Evolutionary conservation across 805 yeast species (phyloP), one percentile per base, ranked within the genome.

Genomic region (Suhomyces faveliae): DNA sequence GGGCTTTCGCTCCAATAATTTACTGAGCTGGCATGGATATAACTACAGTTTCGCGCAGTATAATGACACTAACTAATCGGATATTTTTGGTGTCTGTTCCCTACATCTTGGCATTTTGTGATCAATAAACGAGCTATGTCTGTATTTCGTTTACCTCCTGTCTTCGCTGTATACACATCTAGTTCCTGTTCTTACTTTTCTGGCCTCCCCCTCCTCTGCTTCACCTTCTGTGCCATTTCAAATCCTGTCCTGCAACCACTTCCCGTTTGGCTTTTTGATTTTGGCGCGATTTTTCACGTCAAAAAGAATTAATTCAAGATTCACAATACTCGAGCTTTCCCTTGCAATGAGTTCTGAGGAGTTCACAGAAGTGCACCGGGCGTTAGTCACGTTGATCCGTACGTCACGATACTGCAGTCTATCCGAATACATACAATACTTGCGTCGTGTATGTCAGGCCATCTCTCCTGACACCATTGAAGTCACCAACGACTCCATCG

Each of bases 371-470:
- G 40, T 37, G 22, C 61, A 59, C 43, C 49, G 62, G 22, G 56
- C 58, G 1, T 46, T 66, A 9, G 54, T 71, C 19, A 67, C 71
- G n/a, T 64, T 64, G 50, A 48, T 71, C 5, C 51, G 69, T 5
- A 51, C 70, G 0, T 57, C 56, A 12, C 60, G 60, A n/a, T 54
- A 52, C 35, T 51, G 67, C 4, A 47, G 51, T 9, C 59, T 57
- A 7, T 40, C 55, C 1, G 57, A 58, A 12, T 53, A 68, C 11
- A 42, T 61, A 1, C 57, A 55, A 2, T 50, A 58, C 4, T 68
- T 71, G 37, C 50, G 47, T 20, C 24, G 48, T 4, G 56, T 66
- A 3, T n/a, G 44, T 13, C 39, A 35, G 5, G 42, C 24, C 15
- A 24, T 43, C 24, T 30, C 30, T 19, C 46, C 42, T 11, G 42